Base-by-base conservation (phyloP, 2,329 filamentous ascomycete genomes). In the Neurospora sp. region DNA sequence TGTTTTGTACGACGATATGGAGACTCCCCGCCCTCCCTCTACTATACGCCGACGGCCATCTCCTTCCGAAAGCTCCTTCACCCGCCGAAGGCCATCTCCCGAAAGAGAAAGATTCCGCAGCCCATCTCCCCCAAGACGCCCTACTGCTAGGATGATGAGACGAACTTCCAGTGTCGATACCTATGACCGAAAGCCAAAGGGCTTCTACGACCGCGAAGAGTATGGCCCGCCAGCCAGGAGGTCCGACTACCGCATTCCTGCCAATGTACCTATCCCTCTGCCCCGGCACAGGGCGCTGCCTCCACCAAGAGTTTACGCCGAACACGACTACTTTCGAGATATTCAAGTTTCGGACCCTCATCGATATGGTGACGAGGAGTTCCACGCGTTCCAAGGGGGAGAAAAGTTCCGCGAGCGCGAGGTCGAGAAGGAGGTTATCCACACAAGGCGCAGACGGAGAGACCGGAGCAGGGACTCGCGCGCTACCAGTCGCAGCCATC, bases 101-200 rank as follows among this genome's bases (percentile, higher is more conserved):
- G 88, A 90, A 72, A 82, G 83, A 39, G 86, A 88, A 69, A 78
- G 84, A 67, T 72, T 75, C 65, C 81, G 85, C 37, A 81, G 79
- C 57, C 80, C 84, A 4, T 84, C 86, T 10, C 86, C 85, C 2
- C 81, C 83, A 69, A 84, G 85, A 40, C 86, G 91, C 66, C 93
- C 93, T 2, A 62, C 52, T 36, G 76, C 74, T 2, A 84, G 84
- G 38, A 85, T 94, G 73, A 77, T 96, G 67, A 88, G 94, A 70
- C 88, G 94, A 62, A 93, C 97, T 79, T 97, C 93, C 15, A 97
- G 93, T 68, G 84, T 97, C 46, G 94, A 97, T 79, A 97, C 92
- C 0, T 97, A 93, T 77, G 94, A 97, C 80, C 89, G 52, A 33
- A 88, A 88, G 37, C 90, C 92, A 1, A 80, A 80, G 8, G 77